Evolutionary conservation across 495 filamentous ascomycete species (phyloP), one percentile per base, ranked within the genome.

Genomic region (Penicillium chermesinum): DNA sequence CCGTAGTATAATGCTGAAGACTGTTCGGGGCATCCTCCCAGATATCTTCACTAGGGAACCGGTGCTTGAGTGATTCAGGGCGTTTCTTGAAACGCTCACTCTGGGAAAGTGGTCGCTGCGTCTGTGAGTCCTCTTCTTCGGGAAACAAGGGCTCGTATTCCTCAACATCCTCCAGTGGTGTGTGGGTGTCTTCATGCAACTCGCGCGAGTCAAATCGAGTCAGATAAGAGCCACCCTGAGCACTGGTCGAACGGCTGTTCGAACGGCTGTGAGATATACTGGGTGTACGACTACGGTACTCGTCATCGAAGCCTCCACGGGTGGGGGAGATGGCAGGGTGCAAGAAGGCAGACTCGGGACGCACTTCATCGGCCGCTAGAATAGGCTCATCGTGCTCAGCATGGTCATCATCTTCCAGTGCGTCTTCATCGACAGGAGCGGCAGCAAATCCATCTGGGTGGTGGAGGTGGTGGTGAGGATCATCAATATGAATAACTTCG

Each of bases 21-120:
- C 87, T 91, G 67, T 85, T 87, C 3, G 93, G 93, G 0, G 90
- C 86, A 66, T 99, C 93, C 63, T 99, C 93, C 93, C 93, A 99
- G 32, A 96, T 80, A 62, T 99, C 93, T 53, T 86, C 82, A 63
- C 89, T 95, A 0, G 93, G 93, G 69, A 98, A 98, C 38, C 85
- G 80, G 40, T 88, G 87, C 60, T 80, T 78, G 49, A 79, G 70
- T 27, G 74, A 55, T 37, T 82, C 80, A 0, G 84, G 81, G 30
- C 82, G 78, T 33, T 73, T 58, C 61, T 83, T 86, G 44, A 83
- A 72, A 34, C 79, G 76, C 39, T 86, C 81, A 4, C 77, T 72
- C 17, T 77, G 72, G 8, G 80, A 74, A 36, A 76, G 54, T 14
- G 83, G 70, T 22, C 76, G 67, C 37, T 75, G 71, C 15, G 81